Evolutionary conservation across 306 rosid species (phyloP), one percentile per base, ranked within the genome.

Genomic region (Glycine soja): DNA sequence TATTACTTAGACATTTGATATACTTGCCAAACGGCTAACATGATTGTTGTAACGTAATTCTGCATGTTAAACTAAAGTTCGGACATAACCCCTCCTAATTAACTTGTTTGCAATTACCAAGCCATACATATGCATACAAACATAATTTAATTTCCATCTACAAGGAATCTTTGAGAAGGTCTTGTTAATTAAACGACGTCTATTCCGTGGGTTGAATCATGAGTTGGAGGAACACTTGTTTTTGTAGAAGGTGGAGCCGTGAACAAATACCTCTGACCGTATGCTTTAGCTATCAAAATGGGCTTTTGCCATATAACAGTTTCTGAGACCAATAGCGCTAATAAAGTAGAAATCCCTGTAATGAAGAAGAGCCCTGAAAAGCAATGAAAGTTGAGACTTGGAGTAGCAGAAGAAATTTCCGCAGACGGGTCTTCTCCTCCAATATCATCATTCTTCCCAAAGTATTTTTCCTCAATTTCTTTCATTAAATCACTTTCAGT

Each of bases 361-460:
- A 85, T 52, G 7, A 85, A 3, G 68, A 81, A 85, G 2, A 85
- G 74, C 70, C 88, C 85, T 30, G 68, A 67, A 77, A 77, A 85
- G 81, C 83, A 77, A 11, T 64, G 19, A 66, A 63, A 11, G 0
- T 59, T 66, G 30, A 81, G 78, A 51, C 77, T 77, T 5, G 48
- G 34, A 10, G 69, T 7, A n/a, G 2, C 40, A 0, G 77, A 38
- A 15, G 85, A 36, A 3, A 32, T 4, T 46, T 48, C 36, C 1
- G n/a, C 10, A 34, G 67, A 36, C 24, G 59, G 43, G 6, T 38
- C 19, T 7, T 54, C 56, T 43, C 40, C 47, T 43, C 18, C 62
- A 10, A 40, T 8, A 4, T 13, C 47, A 4, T 16, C 54, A 45
- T 16, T 63, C 4, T 70, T 72, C 47, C 85, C 83, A 56, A 81